Evolutionary conservation across 2,329 filamentous ascomycete species (phyloP), one percentile per base, ranked within the genome.

Genomic region (Nothophoma quercina): DNA sequence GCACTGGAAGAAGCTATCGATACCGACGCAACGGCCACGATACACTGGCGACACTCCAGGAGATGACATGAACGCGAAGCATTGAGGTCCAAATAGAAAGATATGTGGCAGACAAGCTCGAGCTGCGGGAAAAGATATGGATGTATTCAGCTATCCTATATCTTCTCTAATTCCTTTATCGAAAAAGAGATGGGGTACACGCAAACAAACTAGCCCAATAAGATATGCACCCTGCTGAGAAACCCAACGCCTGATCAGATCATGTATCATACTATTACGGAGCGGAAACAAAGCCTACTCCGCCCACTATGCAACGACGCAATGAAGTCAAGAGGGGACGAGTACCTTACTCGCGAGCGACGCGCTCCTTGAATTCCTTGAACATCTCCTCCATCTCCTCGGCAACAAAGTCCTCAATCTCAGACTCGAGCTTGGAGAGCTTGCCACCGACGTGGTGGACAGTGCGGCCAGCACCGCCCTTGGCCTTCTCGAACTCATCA

Each of bases 351-450:
- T 72, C 65, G 67, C 64, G 68, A 30, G 69, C 64, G 42, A 72
- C 59, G 40, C 70, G 70, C 55, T 67, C 66, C 69, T 72, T 72
- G 59, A 72, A 67, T 59, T 88, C 81, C 62, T 87, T 77, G 58
- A 90, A 75, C 68, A 82, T 77, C 45, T 75, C 75, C 69, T 81
- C 78, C 62, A 83, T 75, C 64, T 81, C 76, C 41, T 75, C 77
- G 34, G 77, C 75, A 36, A 79, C 75, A 59, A 81, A 74, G 62
- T 80, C 77, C 68, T 80, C 75, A 53, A 79, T 75, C 63, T 77
- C 67, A 44, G 68, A 62, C 53, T 72, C 70, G 53, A 79, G 68
- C 64, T 78, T 73, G 70, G 82, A 75, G 56, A 82, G 77, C 67
- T 72, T 72, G 59, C 79, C 72, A 38, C 78, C 73, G 53, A 83